Evolutionary conservation across 139 green algal species (phyloP).

Genomic region (Pseudopediastrum boryanum): DNA sequence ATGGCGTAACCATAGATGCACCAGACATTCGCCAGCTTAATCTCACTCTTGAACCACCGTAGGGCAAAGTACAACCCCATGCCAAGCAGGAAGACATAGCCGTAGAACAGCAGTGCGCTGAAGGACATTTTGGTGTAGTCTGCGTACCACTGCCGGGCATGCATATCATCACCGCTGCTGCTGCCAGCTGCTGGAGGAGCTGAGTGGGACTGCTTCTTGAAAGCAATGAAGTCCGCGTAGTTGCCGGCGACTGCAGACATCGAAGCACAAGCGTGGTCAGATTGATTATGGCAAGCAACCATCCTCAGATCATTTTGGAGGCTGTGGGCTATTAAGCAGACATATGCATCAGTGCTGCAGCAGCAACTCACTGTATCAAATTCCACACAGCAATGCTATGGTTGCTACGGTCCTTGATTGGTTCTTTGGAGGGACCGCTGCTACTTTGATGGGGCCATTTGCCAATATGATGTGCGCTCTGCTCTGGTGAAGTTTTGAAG

Average conservation of each 20-base stretch:
- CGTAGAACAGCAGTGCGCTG: conserved; percentile 81
- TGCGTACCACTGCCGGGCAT: conserved; percentile 65
- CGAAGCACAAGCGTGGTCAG: too few relatives aligned
- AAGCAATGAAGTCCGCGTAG: conserved; percentile 71
- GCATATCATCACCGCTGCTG: conserved; percentile 2
- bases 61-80: conserved; percentile 57
- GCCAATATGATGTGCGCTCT: too few relatives aligned
- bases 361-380: too few relatives aligned
- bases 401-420: too few relatives aligned
- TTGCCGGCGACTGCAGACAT: conserved; percentile 78
- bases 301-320: too few relatives aligned
- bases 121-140: conserved; percentile 56
- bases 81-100: conserved; percentile 75
- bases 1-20: conserved; percentile 88
- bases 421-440: too few relatives aligned
- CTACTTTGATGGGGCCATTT: too few relatives aligned
- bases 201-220: conserved; percentile 16
- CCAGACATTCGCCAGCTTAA: conserved; percentile 74
- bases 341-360: too few relatives aligned
- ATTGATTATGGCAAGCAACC: too few relatives aligned
- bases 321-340: too few relatives aligned
- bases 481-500: too few relatives aligned
- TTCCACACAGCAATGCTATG: too few relatives aligned
- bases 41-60: conserved; percentile 57
- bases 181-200: background rate